Base-by-base conservation (phyloP, 129 eudicot genomes). In the Rutidosis leptorrhynchoides region DNA sequence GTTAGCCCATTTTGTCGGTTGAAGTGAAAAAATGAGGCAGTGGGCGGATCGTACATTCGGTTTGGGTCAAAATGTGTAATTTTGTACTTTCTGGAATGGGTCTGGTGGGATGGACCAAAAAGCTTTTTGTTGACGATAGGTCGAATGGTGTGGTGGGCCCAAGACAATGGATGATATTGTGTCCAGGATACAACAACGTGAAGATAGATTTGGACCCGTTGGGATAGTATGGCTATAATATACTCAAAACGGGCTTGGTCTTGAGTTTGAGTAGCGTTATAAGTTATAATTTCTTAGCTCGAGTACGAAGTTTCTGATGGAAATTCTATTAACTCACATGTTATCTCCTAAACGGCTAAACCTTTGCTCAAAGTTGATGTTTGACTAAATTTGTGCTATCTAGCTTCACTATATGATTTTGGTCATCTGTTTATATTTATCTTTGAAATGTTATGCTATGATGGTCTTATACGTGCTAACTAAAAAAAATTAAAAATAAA, bases 101-200 rank as follows among this genome's bases (percentile, higher is more conserved):
- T 49, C 24, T 49, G 55, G 24, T 49, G 20, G 55, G 7, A 10
- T 49, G 8, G 24, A 17, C 55, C 22, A 20, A 49, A 49, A 17
- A 1, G 10, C 2, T 32, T 16, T 60, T 27, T 60, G 14, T 35
- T 22, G 25, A 33, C 8, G 30, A 64, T 61, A 81, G 90, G 90
- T 82, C 17, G 90, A 85, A 67, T 85, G 90, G 90, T 67, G 72
- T 60, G 71, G 84, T 52, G 84, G 87, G 32, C 71, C 90, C 11
- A 83, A 79, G 77, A 82, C 85, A 9, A 79, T 82, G 84, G 91
- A 85, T 11, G 91, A 85, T 62, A 82, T 85, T 5, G 61, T 85
- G n/a, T 65, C 81, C n/a, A 79, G 84, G 74, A 70, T 85, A 63
- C 83, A 85, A 59, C 85, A 85, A 25, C 75, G 81, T 19, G 91